Conservation (phyloP, 108 stramenopile species). For the Epithemia pelagica region DNA sequence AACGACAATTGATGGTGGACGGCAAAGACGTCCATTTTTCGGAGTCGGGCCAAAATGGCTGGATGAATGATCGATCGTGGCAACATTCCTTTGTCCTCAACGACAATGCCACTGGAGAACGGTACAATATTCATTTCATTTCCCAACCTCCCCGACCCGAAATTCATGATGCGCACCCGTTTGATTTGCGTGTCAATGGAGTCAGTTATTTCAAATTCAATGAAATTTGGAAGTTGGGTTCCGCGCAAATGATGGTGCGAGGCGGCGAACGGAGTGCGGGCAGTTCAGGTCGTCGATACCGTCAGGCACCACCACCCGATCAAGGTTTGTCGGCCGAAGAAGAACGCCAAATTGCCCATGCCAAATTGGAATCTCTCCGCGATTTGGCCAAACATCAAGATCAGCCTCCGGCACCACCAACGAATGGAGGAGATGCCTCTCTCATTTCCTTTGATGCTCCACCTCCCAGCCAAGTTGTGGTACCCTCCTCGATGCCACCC, state of each 20-base stretch:
- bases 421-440: neutral
- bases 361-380: conserved; percentile 40
- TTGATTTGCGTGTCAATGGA: conserved; percentile 48
- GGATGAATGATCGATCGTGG: conserved; percentile 46
- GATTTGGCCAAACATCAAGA: conserved; percentile 16
- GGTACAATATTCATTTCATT: conserved; percentile 37
- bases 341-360: conserved; percentile 34
- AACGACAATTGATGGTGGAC: conserved; percentile 59
- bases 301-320: conserved; percentile 9
- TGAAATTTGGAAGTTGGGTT: conserved; percentile 50
- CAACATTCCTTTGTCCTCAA: conserved; percentile 38
- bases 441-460: conserved; percentile 32
- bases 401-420: neutral
- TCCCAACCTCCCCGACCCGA: conserved; percentile 33
- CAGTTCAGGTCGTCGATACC: neutral
- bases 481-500: neutral
- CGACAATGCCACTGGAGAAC: conserved; percentile 18
- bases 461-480: conserved; percentile 11
- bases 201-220: conserved; percentile 39
- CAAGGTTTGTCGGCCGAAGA: conserved; percentile 31
- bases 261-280: conserved; percentile 1
- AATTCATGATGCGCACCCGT: conserved; percentile 31
- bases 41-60: conserved; percentile 50
- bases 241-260: conserved; percentile 31
- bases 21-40: conserved; percentile 66